Evolutionary conservation across 805 yeast genomes (phyloP).

Genomic region (Kodamaea kaohsiungensis): DNA sequence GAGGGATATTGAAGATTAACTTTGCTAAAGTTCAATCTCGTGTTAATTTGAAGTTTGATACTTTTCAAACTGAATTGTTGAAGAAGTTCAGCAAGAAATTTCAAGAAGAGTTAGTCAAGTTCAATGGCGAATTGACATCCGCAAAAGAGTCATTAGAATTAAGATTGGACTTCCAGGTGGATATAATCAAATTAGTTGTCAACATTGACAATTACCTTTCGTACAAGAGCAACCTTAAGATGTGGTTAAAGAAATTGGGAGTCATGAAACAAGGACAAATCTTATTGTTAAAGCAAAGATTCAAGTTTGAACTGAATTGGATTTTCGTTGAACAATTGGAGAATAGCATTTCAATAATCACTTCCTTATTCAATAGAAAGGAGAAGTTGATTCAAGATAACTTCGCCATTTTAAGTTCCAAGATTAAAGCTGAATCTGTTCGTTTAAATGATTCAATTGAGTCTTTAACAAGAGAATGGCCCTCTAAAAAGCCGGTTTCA

Average conservation of each 20-base stretch:
- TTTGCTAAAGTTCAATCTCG: slow-evolving; percentile 55
- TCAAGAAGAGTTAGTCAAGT: slow-evolving; percentile 24
- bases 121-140: slow-evolving; percentile 30
- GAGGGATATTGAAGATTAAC: slow-evolving; percentile 39
- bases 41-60: slow-evolving; percentile 54
- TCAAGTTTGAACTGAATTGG: slow-evolving; percentile 55
- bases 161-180: slow-evolving; percentile 39
- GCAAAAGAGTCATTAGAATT: slow-evolving; percentile 29
- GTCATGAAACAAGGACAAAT: slow-evolving; percentile 30
- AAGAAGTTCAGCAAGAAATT: slow-evolving; percentile 42
- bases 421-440: slow-evolving; percentile 40
- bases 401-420: slow-evolving; percentile 41
- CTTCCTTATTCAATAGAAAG: slow-evolving; percentile 38
- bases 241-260: slow-evolving; percentile 20
- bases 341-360: slow-evolving; percentile 44
- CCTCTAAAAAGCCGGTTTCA: slow-evolving; percentile 45
- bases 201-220: slow-evolving; percentile 31
- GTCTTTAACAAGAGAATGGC: slow-evolving; percentile 48
- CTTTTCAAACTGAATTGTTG: slow-evolving; percentile 54
- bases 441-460: slow-evolving; percentile 33
- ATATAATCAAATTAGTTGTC: slow-evolving; percentile 39
- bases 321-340: slow-evolving; percentile 63
- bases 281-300: slow-evolving; percentile 44
- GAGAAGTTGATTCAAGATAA: slow-evolving; percentile 41
- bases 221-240: slow-evolving; percentile 7